Evolutionary conservation across 1,139 yeast genomes (phyloP), one percentile per base, ranked within the genome.

Genomic region (Pichia sp.): DNA sequence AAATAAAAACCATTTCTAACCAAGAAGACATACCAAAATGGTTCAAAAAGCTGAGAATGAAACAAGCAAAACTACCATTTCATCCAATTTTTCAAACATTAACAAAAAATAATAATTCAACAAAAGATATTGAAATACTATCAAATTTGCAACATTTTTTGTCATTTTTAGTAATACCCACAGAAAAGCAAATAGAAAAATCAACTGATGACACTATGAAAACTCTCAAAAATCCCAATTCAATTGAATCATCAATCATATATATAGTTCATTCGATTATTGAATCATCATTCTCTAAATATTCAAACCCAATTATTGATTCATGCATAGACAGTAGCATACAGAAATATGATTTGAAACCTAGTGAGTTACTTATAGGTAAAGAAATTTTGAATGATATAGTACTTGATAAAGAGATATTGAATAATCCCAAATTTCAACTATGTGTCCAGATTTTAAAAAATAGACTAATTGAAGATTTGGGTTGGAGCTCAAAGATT

Each of bases 201-300:
- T 18, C 22, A 16, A 2, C 20, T 32, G 18, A 32, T 7, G 15
- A 18, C 18, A 25, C 36, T 2, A 25, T 32, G 6, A 43, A 36
- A 32, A 25, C 43, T 22, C 20, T 43, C 12, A 24, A 37, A 18
- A 44, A 42, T 16, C 41, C 50, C 7, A 39, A 40, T 20, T 60
- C 59, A 34, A 48, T 54, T 6, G 64, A 61, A 45, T 52, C 61
- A 22, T 58, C 57, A 9, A 38, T 61, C 24, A 52, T 55, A 20
- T 39, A 59, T 24, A 46, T 59, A 8, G 18, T 61, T 5, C 59
- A 56, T 20, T 84, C 96, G 0, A 64, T 87, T 20, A 47, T 79
- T n/a, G 82, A 81, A 56, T 78, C 79, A 53, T 55, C 74, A 4
- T 63, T 73, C 30, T 75, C 82, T 8, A 64, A 64, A 18, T 60